Percentiles rank a stretch among this genome's conserved stretches.
These are phyloP conservation scores for Pseudisothecium myosuroides DNA, from an alignment of 225 moss, liverwort and hornwort genomes.

Conservation along the genomic window DNA sequence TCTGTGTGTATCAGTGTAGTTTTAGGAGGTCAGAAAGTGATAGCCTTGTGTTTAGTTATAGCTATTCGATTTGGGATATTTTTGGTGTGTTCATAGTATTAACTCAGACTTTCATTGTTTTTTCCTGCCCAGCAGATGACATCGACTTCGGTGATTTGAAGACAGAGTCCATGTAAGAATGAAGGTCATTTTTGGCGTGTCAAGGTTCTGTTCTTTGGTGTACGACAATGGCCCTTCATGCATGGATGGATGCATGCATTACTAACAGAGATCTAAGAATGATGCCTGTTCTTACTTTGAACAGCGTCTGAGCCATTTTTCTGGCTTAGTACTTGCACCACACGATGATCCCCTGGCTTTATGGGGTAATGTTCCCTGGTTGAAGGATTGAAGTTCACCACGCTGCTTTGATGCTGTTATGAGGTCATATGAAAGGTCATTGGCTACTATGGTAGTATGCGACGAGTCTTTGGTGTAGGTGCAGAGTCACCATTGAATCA, in stretches of 20 bases:
- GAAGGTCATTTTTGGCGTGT: slow-evolving; percentile 3
- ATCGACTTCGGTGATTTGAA: slow-evolving; percentile 53
- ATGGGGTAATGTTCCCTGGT: slow-evolving; percentile 8
- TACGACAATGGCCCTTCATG: slow-evolving; percentile 7
- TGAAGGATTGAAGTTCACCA: slow-evolving; percentile 10
- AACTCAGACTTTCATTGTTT: not conserved
- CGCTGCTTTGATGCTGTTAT: slow-evolving; percentile 6
- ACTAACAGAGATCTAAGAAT: not conserved
- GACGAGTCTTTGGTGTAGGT: slow-evolving; percentile 20
- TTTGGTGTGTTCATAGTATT: not conserved
- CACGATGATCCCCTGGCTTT: slow-evolving; percentile 3
- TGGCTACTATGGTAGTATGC: slow-evolving; percentile 10
- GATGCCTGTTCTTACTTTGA: slow-evolving; percentile 7
- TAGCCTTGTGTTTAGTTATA: not conserved
- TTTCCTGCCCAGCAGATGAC: slow-evolving; percentile 27
- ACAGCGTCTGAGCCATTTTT: slow-evolving; percentile 3
- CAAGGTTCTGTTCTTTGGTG: slow-evolving; percentile 25
- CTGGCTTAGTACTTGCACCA: slow-evolving; percentile 3
- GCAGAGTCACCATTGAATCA: slow-evolving; percentile 20
- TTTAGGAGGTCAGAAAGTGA: not conserved
- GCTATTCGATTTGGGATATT: not conserved
- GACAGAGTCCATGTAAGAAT: slow-evolving; percentile 39
- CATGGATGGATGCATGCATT: slow-evolving; percentile 2
- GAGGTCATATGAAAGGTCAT: slow-evolving; percentile 18
- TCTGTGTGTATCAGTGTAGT: not conserved